Conservation (phyloP, 2,329 filamentous ascomycete genomes). For the Hypocreales sp. region DNA sequence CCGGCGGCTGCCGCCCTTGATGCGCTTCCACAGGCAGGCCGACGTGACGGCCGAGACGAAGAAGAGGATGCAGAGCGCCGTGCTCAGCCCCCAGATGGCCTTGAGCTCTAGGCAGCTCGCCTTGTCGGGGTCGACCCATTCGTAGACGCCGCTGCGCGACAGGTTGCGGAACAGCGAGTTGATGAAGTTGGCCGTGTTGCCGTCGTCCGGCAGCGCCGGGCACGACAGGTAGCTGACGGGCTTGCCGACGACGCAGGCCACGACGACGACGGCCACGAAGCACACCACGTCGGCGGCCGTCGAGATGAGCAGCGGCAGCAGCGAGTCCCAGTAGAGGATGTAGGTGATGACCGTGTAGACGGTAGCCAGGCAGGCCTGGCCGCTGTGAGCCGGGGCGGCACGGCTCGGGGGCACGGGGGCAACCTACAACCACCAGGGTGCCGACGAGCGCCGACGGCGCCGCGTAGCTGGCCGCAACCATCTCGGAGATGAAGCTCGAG, state of each 20-base stretch:
- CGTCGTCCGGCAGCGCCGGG: constrained; percentile 27
- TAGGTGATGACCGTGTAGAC: constrained; percentile 69
- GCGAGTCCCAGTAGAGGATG: constrained; percentile 65
- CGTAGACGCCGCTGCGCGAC: constrained; percentile 15
- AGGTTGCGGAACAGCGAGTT: constrained; percentile 25
- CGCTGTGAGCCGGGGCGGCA: too few species aligned
- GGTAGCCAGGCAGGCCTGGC: constrained; percentile 58
- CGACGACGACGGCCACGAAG: constrained; percentile 62
- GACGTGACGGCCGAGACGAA: constrained; percentile 44
- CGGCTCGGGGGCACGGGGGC: too few species aligned
- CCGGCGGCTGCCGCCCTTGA: constrained; percentile 23
- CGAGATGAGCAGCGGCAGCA: constrained; percentile 59
- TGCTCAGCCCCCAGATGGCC: constrained; percentile 72
- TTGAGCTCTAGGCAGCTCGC: constrained; percentile 72
- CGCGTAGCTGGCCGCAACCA: constrained; percentile 48
- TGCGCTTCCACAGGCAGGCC: constrained; percentile 45
- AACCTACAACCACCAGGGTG: constrained; percentile 63
- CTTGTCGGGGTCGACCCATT: constrained; percentile 35
- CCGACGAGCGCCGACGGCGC: constrained; percentile 62
- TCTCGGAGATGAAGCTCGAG: constrained; percentile 67
- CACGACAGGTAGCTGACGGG: constrained; percentile 70
- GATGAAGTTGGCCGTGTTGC: constrained; percentile 28
- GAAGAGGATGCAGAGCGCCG: constrained; percentile 61
- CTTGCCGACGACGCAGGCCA: constrained; percentile 63
- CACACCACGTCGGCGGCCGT: constrained; percentile 51